Evolutionary conservation across 371 early-diverging fungal genomes (phyloP).

Genomic region (Batkoa obscura): DNA sequence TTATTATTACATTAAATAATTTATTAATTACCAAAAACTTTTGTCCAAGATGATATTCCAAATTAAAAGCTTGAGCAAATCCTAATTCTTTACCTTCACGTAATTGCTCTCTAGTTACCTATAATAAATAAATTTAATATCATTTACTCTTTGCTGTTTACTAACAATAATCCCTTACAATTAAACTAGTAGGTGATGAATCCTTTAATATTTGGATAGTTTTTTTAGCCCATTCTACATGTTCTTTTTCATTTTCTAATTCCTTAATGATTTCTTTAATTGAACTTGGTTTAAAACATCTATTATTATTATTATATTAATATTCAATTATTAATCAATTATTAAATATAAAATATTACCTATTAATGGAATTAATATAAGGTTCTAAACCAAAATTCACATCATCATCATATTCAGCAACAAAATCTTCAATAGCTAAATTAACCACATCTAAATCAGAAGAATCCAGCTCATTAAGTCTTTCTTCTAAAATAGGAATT

Average conservation of each 20-base stretch:
- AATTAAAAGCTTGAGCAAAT: constrained; percentile 60
- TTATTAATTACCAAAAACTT: constrained; percentile 39
- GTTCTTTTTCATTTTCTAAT: constrained; percentile 5
- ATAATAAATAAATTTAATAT: neutral
- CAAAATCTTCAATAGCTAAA: constrained; percentile 79
- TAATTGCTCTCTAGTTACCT: constrained; percentile 63
- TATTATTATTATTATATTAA: constrained; percentile 7
- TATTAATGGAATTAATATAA: constrained; percentile 54
- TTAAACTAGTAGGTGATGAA: constrained; percentile 78
- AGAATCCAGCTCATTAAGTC: constrained; percentile 63
- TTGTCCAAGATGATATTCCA: constrained; percentile 69
- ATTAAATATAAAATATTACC: constrained; percentile 10
- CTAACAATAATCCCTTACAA: constrained; percentile 16
- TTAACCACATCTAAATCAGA: constrained; percentile 71
- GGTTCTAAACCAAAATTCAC: constrained; percentile 36
- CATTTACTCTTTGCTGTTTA: neutral
- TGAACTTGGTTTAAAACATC: constrained; percentile 62
- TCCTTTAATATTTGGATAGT: constrained; percentile 39
- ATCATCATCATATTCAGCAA: constrained; percentile 26
- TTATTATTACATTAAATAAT: too few species aligned
- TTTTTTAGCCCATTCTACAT: constrained; percentile 34
- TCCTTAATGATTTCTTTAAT: constrained; percentile 61
- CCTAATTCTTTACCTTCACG: constrained; percentile 43
- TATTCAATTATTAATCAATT: neutral
- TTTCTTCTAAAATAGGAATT: constrained; percentile 54